Conservation (phyloP, 1,284 basidiomycete genomes). For the Pseudozyma flocculosa region DNA sequence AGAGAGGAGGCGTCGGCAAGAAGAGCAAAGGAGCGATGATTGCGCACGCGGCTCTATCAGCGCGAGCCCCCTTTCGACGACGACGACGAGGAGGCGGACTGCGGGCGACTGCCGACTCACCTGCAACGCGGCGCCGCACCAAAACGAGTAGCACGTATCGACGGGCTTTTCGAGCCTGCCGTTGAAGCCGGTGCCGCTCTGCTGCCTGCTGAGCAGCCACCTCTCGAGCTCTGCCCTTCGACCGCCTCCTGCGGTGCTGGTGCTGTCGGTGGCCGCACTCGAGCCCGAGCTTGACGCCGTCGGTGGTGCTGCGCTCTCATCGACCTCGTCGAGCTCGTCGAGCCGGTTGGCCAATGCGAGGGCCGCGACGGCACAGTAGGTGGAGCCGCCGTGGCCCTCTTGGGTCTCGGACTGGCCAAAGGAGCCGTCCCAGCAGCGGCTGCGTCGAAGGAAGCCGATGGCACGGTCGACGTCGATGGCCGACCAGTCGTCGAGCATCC, state of each 20-base stretch:
- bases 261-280: too few relatives aligned
- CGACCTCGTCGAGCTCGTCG: background rate
- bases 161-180: slow-evolving; percentile 8
- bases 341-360: slow-evolving; percentile 63
- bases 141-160: slow-evolving; percentile 52
- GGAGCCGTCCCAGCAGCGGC: slow-evolving; percentile 86
- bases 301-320: background rate
- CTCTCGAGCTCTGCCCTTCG: slow-evolving; percentile 1
- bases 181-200: slow-evolving; percentile 11
- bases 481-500: slow-evolving; percentile 75
- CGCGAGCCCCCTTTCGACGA: too few relatives aligned
- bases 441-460: slow-evolving; percentile 64
- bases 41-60: too few relatives aligned
- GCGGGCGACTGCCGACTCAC: slow-evolving; percentile 5
- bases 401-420: slow-evolving; percentile 78
- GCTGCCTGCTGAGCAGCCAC: slow-evolving; percentile 23
- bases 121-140: slow-evolving; percentile 46
- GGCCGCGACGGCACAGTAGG: slow-evolving; percentile 83
- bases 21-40: background rate
- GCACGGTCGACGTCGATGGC: slow-evolving; percentile 69
- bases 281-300: too few relatives aligned
- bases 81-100: too few relatives aligned
- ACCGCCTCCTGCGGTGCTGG: background rate
- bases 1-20: background rate
- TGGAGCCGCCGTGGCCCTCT: slow-evolving; percentile 91